phyloP scores from a whole-genome alignment of 2,329 filamentous ascomycete genomes.

The Colletotrichum sojae region DNA sequence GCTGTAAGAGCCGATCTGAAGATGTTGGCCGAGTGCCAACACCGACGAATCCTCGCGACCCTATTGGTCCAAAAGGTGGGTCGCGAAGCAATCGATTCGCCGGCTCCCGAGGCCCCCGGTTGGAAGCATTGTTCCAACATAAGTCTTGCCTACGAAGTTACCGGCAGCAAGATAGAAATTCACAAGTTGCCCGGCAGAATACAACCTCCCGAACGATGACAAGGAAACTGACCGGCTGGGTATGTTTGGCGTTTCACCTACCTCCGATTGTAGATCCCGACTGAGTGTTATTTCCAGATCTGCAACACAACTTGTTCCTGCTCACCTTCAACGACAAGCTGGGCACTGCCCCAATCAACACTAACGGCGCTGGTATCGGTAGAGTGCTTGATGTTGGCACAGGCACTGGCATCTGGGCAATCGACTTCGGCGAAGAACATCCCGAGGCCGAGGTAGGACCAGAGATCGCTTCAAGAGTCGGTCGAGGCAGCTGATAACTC shows the following conservation, averaged over 20 bases:
- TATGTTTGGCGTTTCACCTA: neutral
- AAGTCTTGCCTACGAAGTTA: no score
- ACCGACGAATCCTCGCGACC: no score
- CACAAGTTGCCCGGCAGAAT: neutral
- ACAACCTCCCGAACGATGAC: neutral
- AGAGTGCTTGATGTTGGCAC: neutral
- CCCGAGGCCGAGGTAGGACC: neutral
- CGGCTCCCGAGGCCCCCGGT: no score
- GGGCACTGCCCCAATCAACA: neutral
- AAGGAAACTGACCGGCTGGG: neutral
- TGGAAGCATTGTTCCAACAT: no score
- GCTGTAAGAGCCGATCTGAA: no score
- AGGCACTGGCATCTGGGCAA: neutral
- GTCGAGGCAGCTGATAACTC: fast-evolving
- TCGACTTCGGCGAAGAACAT: neutral
- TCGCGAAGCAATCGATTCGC: no score
- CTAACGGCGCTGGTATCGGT: neutral
- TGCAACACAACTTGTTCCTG: neutral
- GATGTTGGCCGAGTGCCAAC: no score
- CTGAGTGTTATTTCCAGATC: neutral
- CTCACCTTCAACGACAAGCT: neutral
- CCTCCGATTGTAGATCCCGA: neutral
- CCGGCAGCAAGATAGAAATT: no score
- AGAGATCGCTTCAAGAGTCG: neutral
- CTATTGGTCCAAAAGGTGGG: no score